Base-by-base conservation (phyloP, 2,329 filamentous ascomycete genomes). In the Trichophaea hybrida region DNA sequence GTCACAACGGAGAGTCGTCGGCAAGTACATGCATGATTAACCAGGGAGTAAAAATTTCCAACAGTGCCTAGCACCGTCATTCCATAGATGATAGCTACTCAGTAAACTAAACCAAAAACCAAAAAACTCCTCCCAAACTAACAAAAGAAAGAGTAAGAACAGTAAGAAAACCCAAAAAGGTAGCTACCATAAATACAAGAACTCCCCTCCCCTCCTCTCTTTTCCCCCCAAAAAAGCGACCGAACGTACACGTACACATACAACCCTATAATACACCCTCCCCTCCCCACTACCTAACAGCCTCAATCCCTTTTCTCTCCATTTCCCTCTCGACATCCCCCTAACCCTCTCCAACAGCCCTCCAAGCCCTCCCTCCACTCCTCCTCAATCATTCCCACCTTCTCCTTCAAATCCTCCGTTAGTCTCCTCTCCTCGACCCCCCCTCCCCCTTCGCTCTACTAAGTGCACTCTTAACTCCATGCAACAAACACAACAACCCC, bases 371-470 rank as follows among this genome's bases (percentile, higher is more conserved):
- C 86, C 38, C 79, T 77, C 91, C 93, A 97, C 73, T 94, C 88
- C 58, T 88, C 85, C 73, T 95, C 89, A 37, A 97, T 87, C 64
- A 90, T 81, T 35, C 84, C 81, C 1, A 96, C 93, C 73, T 94
- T 94, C 69, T 96, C 91, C 74, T 97, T 93, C 66, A 97, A 73
- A 69, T 96, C 91, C 53, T 84, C 82, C 5, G 89, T 95, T 59
- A 53, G 96, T 75, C 74, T 82, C 90, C 34, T 78, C 78, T 57
- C 83, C 83, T 69, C 0, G 94, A 84, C 56, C 85, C 70, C 82
- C 80, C 73, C 87, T 88, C 68, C 88, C 86, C 40, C 79, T 77
- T 91, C 91, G 97, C 73, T 94, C 88, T 58, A 88, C 85, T 73
- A 96, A 73, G 58, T 80, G 74, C 38, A 75, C 74, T 68, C 86